A percentile compares a stretch with the other conserved stretches of the same genome.
Conservation (phyloP, 2,329 filamentous ascomycete genomes). For the Zymoseptoria passerinii region DNA sequence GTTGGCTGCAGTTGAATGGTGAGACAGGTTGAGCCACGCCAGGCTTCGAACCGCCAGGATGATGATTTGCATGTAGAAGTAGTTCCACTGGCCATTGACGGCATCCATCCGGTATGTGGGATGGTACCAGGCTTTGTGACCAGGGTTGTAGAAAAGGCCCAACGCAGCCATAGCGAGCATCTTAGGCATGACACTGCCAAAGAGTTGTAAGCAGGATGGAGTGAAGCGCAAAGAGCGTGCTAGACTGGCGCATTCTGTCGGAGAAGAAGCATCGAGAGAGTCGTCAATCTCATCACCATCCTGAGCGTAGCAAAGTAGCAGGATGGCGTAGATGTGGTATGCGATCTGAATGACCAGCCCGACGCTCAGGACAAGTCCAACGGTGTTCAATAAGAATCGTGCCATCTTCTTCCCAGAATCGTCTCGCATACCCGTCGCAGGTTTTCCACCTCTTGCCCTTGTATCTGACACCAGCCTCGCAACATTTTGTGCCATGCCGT, state of each 20-base stretch:
- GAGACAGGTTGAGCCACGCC: constrained; percentile 27
- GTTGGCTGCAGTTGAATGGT: constrained; percentile 7
- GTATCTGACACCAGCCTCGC: constrained; percentile 66
- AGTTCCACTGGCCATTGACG: constrained; percentile 43
- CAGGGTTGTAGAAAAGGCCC: constrained; percentile 29
- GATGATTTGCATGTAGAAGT: constrained; percentile 58
- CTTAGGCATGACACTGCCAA: constrained; percentile 18
- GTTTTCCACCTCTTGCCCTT: constrained; percentile 25
- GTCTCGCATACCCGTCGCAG: constrained; percentile 40
- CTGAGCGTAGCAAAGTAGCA: constrained; percentile 4
- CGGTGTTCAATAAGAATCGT: constrained; percentile 18
- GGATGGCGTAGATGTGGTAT: constrained; percentile 24
- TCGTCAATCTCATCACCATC: constrained; percentile 1
- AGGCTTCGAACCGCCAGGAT: constrained; percentile 49
- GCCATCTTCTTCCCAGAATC: constrained; percentile 31
- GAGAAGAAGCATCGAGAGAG: constrained; percentile 5
- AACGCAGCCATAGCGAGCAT: constrained; percentile 17
- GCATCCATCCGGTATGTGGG: constrained; percentile 22
- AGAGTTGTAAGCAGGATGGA: constrained; percentile 16
- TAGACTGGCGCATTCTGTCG: constrained; percentile 14
- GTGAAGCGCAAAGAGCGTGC: constrained; percentile 11
- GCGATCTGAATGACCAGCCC: constrained; percentile 20
- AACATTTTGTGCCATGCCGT: constrained; percentile 24
- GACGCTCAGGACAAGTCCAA: constrained; percentile 16
- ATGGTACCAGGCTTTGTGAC: constrained; percentile 25